Percentiles rank a stretch among this genome's conserved stretches.
phyloP scores from a whole-genome alignment of 345 rosid genomes.

The Arabidopsis thaliana region DNA sequence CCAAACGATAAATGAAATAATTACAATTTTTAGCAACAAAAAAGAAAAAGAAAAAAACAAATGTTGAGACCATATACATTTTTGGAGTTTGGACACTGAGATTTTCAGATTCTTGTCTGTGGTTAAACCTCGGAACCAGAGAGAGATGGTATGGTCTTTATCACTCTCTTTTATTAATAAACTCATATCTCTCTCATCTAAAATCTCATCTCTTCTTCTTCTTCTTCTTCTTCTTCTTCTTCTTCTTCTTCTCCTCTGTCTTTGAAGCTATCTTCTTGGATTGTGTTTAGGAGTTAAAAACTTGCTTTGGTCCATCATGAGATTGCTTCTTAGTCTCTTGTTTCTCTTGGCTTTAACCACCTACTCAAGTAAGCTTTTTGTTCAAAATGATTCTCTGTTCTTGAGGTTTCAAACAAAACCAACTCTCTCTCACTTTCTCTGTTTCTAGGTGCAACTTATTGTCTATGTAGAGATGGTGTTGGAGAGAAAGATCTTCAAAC shows the following conservation, averaged over 20 bases:
- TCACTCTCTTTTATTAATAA: conserved; percentile 31
- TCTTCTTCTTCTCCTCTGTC: conserved; percentile 22
- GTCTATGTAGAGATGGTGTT: conserved; percentile 80
- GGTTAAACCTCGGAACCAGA: conserved; percentile 47
- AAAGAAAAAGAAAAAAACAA: neutral
- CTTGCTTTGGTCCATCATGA: conserved; percentile 52
- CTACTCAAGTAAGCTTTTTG: conserved; percentile 66
- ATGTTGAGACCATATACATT: conserved; percentile 15
- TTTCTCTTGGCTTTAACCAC: conserved; percentile 60
- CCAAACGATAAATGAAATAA: neutral
- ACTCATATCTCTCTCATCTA: conserved; percentile 8
- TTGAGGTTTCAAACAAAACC: neutral
- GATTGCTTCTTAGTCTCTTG: conserved; percentile 54
- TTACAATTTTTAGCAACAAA: neutral
- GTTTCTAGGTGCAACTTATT: conserved; percentile 65
- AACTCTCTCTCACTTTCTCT: neutral
- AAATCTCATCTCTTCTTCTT: neutral
- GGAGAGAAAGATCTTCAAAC: conserved; percentile 64
- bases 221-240: too few relatives aligned
- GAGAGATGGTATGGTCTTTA: conserved; percentile 40
- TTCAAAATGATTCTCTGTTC: neutral
- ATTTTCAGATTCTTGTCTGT: conserved; percentile 38
- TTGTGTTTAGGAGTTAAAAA: conserved; percentile 14
- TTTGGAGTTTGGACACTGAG: conserved; percentile 11
- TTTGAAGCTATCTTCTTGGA: conserved; percentile 25